A percentile compares a stretch with the other conserved stretches of the same genome.
These are phyloP conservation scores for Lichtheimia ornata DNA, from an alignment of 371 early-diverging fungal species.

Conservation along the genomic window DNA sequence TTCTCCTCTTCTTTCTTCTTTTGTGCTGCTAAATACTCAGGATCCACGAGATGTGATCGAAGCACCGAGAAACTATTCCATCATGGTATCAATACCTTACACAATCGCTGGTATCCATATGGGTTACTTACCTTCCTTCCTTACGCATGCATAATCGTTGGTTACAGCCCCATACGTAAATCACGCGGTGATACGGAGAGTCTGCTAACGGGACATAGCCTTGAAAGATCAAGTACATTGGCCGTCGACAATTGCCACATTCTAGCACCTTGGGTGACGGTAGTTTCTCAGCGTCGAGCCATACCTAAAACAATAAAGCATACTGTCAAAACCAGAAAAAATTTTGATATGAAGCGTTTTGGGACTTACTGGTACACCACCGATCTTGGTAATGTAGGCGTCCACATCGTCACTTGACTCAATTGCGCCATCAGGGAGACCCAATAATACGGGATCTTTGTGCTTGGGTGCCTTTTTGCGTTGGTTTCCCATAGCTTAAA, in stretches of 20 bases:
- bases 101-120: neutral
- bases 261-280: conserved; percentile 23
- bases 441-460: conserved; percentile 48
- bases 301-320: conserved; percentile 26
- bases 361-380: conserved; percentile 66
- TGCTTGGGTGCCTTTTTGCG: conserved; percentile 3
- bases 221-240: conserved; percentile 71
- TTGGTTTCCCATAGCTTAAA: conserved; percentile 9
- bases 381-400: conserved; percentile 70
- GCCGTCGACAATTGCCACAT: conserved; percentile 47
- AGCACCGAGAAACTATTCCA: conserved; percentile 58
- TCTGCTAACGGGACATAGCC: conserved; percentile 73
- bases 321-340: no score
- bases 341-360: conserved; percentile 2
- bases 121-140: conserved; percentile 56
- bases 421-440: conserved; percentile 67
- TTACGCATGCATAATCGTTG: conserved; percentile 69
- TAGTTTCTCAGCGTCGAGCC: conserved; percentile 31
- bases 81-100: conserved; percentile 5
- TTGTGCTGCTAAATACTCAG: conserved; percentile 62
- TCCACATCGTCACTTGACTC: conserved; percentile 50
- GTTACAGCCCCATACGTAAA: conserved; percentile 83
- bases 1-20: conserved; percentile 45
- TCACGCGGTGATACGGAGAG: conserved; percentile 73
- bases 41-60: conserved; percentile 69